A percentile compares a stretch with the other conserved stretches of the same genome.
Conservation (phyloP, 2,329 filamentous ascomycete species). For the Fusarium redolens region DNA sequence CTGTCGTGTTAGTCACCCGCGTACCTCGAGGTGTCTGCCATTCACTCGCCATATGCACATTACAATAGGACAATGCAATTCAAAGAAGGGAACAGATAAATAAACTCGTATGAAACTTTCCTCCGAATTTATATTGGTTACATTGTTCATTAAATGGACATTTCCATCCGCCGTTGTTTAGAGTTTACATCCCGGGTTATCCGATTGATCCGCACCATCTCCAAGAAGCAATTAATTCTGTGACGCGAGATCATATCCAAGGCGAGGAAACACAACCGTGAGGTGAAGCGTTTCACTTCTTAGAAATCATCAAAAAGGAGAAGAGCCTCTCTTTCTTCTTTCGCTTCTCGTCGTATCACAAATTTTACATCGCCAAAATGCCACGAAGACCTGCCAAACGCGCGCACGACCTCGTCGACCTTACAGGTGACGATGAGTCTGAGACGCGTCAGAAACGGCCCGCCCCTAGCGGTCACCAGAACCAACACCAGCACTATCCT, state of each 20-base stretch:
- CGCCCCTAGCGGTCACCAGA: constrained; percentile 23
- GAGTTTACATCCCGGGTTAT: constrained; percentile 3
- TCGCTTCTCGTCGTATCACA: background rate
- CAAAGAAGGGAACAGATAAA: background rate
- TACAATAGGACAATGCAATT: background rate
- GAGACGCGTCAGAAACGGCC: constrained; percentile 44
- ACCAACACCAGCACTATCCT: constrained; percentile 12
- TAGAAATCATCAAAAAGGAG: background rate
- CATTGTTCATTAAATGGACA: background rate
- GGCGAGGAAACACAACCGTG: background rate
- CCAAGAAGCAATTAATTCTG: constrained; percentile 39
- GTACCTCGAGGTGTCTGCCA: background rate
- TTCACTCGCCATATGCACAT: background rate
- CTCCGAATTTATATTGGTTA: background rate
- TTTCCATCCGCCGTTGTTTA: background rate
- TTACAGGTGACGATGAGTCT: constrained; percentile 53
- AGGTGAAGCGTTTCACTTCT: background rate
- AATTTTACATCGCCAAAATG: constrained; percentile 22
- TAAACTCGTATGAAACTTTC: background rate
- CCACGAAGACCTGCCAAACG: constrained; percentile 50
- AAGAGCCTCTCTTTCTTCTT: background rate
- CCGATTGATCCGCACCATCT: constrained; percentile 7
- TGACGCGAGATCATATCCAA: background rate
- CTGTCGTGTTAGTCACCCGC: background rate
- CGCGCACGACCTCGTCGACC: constrained; percentile 52